Evolutionary conservation across 495 filamentous ascomycete genomes (phyloP), one percentile per base, ranked within the genome.

Genomic region (Penicillium cosmopolitanum): DNA sequence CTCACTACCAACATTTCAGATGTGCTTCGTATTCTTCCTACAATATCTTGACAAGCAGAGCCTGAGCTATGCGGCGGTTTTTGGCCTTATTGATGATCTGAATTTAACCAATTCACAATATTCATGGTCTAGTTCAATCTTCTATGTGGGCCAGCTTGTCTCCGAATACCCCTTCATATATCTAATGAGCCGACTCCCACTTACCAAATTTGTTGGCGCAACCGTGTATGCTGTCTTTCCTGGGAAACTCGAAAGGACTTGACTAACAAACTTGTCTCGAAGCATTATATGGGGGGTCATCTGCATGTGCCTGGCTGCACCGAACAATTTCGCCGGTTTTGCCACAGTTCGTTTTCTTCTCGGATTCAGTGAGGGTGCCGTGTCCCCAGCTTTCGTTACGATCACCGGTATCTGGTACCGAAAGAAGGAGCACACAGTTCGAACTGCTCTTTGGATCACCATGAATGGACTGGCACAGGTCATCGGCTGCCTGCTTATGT

Each of bases 391-490:
- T 15, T 65, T 60, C 9, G 55, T 63, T 4, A 55, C 56, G 36
- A 61, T 67, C n/a, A 65, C 75, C 9, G 73, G 72, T 48, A 75
- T 72, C 38, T 67, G 67, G 63, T 75, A 82, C 60, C 80, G 74
- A 4, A 66, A 78, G 21, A 62, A 68, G 16, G 78, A 84, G 36
- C 81, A 84, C 50, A 75, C 79, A 21, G 44, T 66, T 12, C 57
- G 61, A 16, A 72, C 61, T 5, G 65, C 65, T 6, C 42, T 72
- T 10, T 86, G 82, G 83, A 81, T 85, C 46, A 80, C 79, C 2
- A 81, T 79, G 58, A 84, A 84, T 50, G 82, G 83, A 1, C 57
- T 84, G 15, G 83, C 81, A 5, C 82, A 84, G 56, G 79, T 83
- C 28, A 63, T 81, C 3, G 82, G 83, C 3, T 80, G 80, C 10